A percentile compares a stretch with the other conserved stretches of the same genome.
These are phyloP conservation scores for Chrysoporthe puriensis DNA, from an alignment of 2,329 filamentous ascomycete species.

Conservation along the genomic window DNA sequence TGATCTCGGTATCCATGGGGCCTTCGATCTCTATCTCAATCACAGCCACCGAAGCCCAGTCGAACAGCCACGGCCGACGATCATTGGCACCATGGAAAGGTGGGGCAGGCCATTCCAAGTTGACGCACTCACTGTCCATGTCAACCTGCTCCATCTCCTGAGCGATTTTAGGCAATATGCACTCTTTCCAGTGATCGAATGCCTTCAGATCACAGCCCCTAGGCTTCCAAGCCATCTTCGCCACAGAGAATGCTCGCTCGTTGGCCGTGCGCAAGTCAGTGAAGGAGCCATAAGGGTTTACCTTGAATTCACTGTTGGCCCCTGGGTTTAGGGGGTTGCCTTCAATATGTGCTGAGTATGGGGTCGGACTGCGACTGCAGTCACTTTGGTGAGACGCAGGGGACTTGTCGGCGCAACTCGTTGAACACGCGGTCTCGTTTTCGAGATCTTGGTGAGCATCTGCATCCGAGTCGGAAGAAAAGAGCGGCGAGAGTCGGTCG, in stretches of 20 bases:
- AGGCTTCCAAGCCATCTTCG: constrained; percentile 15
- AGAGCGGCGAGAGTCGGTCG: neutral
- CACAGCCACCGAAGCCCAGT: constrained; percentile 10
- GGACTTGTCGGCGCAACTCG: neutral
- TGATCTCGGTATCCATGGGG: constrained; percentile 14
- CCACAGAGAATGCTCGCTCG: constrained; percentile 13
- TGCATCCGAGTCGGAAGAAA: neutral
- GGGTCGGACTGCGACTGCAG: neutral
- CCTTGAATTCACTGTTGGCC: constrained; percentile 5
- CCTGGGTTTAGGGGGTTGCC: neutral
- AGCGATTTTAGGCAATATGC: constrained; percentile 1
- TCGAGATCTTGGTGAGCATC: neutral
- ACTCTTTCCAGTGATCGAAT: constrained; percentile 6
- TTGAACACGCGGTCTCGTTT: neutral
- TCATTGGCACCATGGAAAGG: constrained; percentile 3
- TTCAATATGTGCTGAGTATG: neutral
- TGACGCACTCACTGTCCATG: constrained; percentile 1
- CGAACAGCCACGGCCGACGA: constrained; percentile 19
- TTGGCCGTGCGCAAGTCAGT: constrained; percentile 20
- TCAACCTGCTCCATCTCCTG: constrained; percentile 5
- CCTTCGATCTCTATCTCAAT: constrained; percentile 14
- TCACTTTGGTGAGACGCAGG: neutral
- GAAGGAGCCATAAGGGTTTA: constrained; percentile 6
- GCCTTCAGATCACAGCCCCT: neutral
- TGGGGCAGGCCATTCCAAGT: constrained; percentile 1